Percentiles rank a stretch among this genome's conserved stretches.
Evolutionary conservation across 2,329 filamentous ascomycete genomes (phyloP).

Genomic region (Colletotrichum scovillei): DNA sequence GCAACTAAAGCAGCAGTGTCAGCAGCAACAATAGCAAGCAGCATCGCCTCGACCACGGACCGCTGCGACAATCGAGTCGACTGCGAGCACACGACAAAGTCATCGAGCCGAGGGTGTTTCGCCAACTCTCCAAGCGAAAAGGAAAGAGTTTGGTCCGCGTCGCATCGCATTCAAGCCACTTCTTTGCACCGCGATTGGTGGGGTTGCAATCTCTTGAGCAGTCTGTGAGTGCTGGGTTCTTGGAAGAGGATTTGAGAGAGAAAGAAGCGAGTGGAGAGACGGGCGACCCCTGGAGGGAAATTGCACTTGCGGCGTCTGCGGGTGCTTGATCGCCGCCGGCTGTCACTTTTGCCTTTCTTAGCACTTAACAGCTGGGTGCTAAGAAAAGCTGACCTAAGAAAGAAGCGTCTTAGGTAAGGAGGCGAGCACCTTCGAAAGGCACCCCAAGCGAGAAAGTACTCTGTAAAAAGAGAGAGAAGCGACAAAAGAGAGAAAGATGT

Average conservation of each 20-base stretch:
- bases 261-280: neutral
- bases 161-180: neutral
- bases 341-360: neutral
- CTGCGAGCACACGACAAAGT: neutral
- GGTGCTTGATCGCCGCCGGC: neutral
- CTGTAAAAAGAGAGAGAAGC: neutral
- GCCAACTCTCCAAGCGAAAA: neutral
- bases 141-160: neutral
- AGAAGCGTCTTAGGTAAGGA: neutral
- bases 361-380: neutral
- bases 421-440: neutral
- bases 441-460: neutral
- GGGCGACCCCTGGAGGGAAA: neutral
- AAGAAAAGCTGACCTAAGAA: neutral
- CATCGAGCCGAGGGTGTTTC: neutral
- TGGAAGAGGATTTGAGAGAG: neutral
- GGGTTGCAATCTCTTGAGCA: neutral
- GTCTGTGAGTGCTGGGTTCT: neutral
- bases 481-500: neutral
- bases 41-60: neutral
- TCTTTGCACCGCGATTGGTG: neutral
- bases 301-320: neutral
- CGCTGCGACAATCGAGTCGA: neutral
- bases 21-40: neutral
- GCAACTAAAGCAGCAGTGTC: neutral